A percentile compares a stretch with the other conserved stretches of the same genome.
Conservation (phyloP, 768 basidiomycete species). For the Suillus discolor region DNA sequence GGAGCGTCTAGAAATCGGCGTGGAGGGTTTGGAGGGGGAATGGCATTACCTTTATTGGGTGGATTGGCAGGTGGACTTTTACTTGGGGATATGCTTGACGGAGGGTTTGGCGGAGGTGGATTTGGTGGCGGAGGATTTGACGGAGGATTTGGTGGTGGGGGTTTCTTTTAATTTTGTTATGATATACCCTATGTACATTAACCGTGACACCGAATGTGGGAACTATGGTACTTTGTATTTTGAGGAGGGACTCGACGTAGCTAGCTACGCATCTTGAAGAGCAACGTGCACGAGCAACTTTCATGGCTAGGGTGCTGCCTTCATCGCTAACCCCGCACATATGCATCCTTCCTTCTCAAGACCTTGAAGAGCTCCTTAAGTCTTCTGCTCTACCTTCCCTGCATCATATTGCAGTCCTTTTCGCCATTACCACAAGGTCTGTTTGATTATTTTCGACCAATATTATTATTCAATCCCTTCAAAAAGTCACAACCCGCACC, state of each 20-base stretch:
- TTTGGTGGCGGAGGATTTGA: constrained; percentile 26
- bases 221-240: not conserved
- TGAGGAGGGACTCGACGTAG: not conserved
- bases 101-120: constrained; percentile 36
- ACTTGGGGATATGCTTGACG: constrained; percentile 46
- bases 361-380: constrained; percentile 63
- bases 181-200: not conserved
- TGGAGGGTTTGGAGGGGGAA: constrained; percentile 27
- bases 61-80: constrained; percentile 53
- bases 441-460: constrained; percentile 15
- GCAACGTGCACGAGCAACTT: not conserved
- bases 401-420: constrained; percentile 76
- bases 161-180: constrained; percentile 14
- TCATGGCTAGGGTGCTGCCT: constrained; percentile 60
- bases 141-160: constrained; percentile 22
- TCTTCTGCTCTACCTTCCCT: constrained; percentile 66
- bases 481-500: constrained; percentile 78
- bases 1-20: constrained; percentile 5
- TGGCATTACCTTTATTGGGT: constrained; percentile 45
- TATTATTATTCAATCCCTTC: constrained; percentile 8
- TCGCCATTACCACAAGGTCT: constrained; percentile 81
- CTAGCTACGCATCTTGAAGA: not conserved
- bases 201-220: constrained; percentile 1
- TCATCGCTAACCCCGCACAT: constrained; percentile 82
- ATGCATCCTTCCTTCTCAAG: constrained; percentile 70